Evolutionary conservation across 805 yeast genomes (phyloP), one percentile per base, ranked within the genome.

Genomic region (Wickerhamiella azyma): DNA sequence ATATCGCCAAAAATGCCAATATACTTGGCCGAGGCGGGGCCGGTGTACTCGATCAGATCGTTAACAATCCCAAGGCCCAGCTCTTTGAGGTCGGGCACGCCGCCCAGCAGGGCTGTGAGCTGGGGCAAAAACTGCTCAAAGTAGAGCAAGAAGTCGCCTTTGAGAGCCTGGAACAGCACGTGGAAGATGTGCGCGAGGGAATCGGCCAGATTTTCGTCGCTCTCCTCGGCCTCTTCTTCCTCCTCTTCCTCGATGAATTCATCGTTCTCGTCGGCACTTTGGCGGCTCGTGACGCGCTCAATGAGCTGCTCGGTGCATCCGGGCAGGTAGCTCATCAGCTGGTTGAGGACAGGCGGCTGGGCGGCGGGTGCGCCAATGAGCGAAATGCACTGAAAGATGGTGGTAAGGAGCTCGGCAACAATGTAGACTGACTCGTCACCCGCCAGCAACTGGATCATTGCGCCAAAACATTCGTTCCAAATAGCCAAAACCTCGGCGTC

Each of bases 151-250:
- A 82, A 84, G 47, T 67, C 67, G 5, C 69, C 63, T 52, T 75
- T 72, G 18, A 75, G 67, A 37, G 74, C 71, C 60, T 76, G 80
- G 71, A 89, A 81, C 14, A 85, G 69, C 0, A 81, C 70, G 7
- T 81, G 71, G 33, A 92, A 62, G 1, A 81, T 78, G 59, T 81
- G 82, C 60, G 81, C 83, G 52, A 86, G 76, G 59, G 89, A 94
- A 55, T 85, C 94, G 43, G 86, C 65, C 39, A 92, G 67, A 58
- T 88, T 96, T 59, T 86, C 96, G 61, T 92, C 97, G 1, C 92
- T 79, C 54, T 71, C 76, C 55, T 82, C 94, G 48, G 75, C 79
- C 47, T 88, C 96, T 47, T 80, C 86, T 46, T 77, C 83, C 28
- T 42, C 45, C 48, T 81, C 94, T 39, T 85, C 96, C 64, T 85